Conservation (phyloP, 208 protist species). For the Trypanosoma caninum region DNA sequence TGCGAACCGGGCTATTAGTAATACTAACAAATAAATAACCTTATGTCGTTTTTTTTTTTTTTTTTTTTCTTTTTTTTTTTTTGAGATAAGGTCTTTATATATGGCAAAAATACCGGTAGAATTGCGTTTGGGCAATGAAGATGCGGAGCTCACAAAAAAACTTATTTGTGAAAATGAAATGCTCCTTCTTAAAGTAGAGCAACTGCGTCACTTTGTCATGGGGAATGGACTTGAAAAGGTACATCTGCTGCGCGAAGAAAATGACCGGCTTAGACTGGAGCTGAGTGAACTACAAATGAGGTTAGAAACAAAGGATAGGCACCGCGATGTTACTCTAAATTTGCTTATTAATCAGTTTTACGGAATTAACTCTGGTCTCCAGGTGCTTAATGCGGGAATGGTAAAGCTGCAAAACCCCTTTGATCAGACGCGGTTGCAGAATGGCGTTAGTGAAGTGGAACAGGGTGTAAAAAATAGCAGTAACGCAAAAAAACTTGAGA, state of each 20-base stretch:
- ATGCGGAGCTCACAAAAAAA: slow-evolving; percentile 24
- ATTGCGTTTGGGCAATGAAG: neutral
- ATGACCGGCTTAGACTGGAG: slow-evolving; percentile 30
- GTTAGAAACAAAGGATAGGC: slow-evolving; percentile 50
- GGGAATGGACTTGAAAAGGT: slow-evolving; percentile 31
- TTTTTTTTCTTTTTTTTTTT: slow-evolving; percentile 6
- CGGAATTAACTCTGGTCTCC: slow-evolving; percentile 39
- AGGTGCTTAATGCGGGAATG: too few relatives aligned
- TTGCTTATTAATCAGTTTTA: slow-evolving; percentile 46
- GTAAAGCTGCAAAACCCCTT: too few relatives aligned
- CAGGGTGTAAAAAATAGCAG: too few relatives aligned
- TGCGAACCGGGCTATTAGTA: neutral
- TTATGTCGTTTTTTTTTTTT: slow-evolving; percentile 11
- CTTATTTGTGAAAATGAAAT: slow-evolving; percentile 63
- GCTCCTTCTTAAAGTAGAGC: slow-evolving; percentile 44
- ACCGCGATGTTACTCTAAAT: too few relatives aligned
- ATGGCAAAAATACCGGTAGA: neutral
- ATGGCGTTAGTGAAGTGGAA: too few relatives aligned
- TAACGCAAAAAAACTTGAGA: too few relatives aligned
- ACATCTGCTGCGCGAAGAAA: slow-evolving; percentile 16
- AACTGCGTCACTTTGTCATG: slow-evolving; percentile 31
- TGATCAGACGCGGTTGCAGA: too few relatives aligned
- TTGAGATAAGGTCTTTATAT: neutral
- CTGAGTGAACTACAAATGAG: slow-evolving; percentile 29
- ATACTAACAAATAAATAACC: neutral